phyloP scores from a whole-genome alignment of 1,284 basidiomycete species.

The Cryptococcus hybrid region DNA sequence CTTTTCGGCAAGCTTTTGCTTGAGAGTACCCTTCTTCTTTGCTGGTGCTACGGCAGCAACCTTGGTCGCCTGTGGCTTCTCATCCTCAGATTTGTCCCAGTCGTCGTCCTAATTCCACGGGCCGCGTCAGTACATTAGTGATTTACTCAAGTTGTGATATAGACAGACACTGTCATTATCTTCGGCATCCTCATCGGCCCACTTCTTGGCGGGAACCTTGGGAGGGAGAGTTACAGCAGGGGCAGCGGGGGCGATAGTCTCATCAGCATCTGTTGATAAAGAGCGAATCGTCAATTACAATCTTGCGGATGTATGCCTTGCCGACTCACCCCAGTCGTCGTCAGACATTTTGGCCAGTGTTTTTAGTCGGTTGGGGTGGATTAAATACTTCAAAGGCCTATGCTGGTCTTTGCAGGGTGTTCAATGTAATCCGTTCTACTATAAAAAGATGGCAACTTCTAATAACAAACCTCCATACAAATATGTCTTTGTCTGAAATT shows the following conservation, averaged over 20 bases:
- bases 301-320: no score
- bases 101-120: constrained; percentile 64
- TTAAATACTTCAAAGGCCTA: no score
- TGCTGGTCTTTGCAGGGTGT: no score
- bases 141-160: background rate
- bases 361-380: no score
- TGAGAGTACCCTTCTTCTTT: constrained; percentile 87
- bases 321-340: constrained; percentile 43
- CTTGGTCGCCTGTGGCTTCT: constrained; percentile 55
- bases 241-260: constrained; percentile 55
- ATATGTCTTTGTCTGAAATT: constrained; percentile 2
- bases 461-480: no score
- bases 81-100: constrained; percentile 87
- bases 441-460: no score
- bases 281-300: background rate
- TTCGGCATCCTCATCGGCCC: constrained; percentile 85
- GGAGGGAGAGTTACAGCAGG: constrained; percentile 46
- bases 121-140: background rate
- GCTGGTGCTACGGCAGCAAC: constrained; percentile 66
- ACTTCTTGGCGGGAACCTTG: constrained; percentile 56
- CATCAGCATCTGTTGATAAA: constrained; percentile 45
- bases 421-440: no score
- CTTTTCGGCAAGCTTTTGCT: constrained; percentile 84
- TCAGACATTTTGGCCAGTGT: constrained; percentile 29
- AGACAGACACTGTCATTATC: constrained; percentile 50